Evolutionary conservation across 345 rosid species (phyloP).

Genomic region (Heritiera littoralis): DNA sequence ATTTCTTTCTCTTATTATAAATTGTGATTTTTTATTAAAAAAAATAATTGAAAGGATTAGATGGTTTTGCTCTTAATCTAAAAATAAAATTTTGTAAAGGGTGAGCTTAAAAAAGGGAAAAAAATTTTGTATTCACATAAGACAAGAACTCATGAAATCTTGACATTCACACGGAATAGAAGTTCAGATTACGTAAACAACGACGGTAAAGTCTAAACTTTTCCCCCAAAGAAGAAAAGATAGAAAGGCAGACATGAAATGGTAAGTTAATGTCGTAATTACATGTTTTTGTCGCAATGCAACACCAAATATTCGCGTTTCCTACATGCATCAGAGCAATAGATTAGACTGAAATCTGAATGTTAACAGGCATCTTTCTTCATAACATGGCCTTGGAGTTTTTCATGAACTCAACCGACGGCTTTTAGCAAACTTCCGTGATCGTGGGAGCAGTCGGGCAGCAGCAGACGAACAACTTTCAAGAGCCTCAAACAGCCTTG

Average conservation of each 20-base stretch:
- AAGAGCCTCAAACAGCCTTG: constrained; percentile 11
- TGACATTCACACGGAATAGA: not conserved
- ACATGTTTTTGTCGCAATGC: not conserved
- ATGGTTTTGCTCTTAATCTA: not conserved
- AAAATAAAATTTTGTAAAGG: too few relatives aligned
- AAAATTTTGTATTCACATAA: not conserved
- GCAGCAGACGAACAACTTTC: not conserved
- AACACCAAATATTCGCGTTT: not conserved
- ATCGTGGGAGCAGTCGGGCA: not conserved
- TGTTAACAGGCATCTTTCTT: not conserved
- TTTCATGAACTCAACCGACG: too few relatives aligned
- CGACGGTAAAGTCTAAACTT: too few relatives aligned
- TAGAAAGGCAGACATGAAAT: not conserved
- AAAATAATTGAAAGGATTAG: too few relatives aligned
- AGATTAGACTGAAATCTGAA: not conserved
- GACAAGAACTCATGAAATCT: not conserved
- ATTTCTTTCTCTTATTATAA: too few relatives aligned
- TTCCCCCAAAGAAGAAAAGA: not conserved
- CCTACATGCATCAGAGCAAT: not conserved
- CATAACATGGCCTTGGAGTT: not conserved
- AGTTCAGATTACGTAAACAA: not conserved
- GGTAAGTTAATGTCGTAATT: not conserved
- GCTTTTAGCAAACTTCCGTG: not conserved
- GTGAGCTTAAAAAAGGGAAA: too few relatives aligned
- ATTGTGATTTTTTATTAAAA: too few relatives aligned